phyloP scores from a whole-genome alignment of 1,139 yeast species.

The Nakaseomyces sp. region DNA sequence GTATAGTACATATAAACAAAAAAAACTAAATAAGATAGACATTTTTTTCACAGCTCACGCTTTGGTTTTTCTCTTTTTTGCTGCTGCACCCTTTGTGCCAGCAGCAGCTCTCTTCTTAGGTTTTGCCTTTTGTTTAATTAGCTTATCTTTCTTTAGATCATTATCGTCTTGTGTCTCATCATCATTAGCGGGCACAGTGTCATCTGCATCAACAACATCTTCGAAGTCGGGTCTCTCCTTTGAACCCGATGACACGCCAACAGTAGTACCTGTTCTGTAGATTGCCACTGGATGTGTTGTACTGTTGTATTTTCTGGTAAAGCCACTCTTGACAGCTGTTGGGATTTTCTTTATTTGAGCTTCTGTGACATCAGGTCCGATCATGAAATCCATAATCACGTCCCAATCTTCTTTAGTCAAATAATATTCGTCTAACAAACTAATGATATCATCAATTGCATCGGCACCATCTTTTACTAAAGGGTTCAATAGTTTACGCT shows the following conservation, averaged over 20 bases:
- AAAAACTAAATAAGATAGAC: not conserved
- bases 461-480: slow-evolving; percentile 44
- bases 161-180: slow-evolving; percentile 33
- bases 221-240: slow-evolving; percentile 47
- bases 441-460: slow-evolving; percentile 59
- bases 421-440: slow-evolving; percentile 71
- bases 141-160: slow-evolving; percentile 47
- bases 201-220: slow-evolving; percentile 55
- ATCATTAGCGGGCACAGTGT: slow-evolving; percentile 45
- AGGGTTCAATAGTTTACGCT: slow-evolving; percentile 48
- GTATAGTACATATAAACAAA: not conserved
- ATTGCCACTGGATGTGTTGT: slow-evolving; percentile 79
- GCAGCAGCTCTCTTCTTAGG: slow-evolving; percentile 26
- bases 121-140: slow-evolving; percentile 41
- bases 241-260: slow-evolving; percentile 31
- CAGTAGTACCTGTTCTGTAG: slow-evolving; percentile 38
- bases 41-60: slow-evolving; percentile 7
- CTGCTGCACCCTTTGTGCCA: slow-evolving; percentile 14
- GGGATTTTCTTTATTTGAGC: slow-evolving; percentile 52
- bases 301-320: slow-evolving; percentile 76
- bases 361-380: slow-evolving; percentile 50
- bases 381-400: slow-evolving; percentile 67
- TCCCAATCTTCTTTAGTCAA: slow-evolving; percentile 92
- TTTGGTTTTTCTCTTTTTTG: slow-evolving; percentile 22
- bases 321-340: slow-evolving; percentile 68